A percentile compares a stretch with the other conserved stretches of the same genome.
phyloP scores from a whole-genome alignment of 345 rosid species.

The Rhizophora apiculata region DNA sequence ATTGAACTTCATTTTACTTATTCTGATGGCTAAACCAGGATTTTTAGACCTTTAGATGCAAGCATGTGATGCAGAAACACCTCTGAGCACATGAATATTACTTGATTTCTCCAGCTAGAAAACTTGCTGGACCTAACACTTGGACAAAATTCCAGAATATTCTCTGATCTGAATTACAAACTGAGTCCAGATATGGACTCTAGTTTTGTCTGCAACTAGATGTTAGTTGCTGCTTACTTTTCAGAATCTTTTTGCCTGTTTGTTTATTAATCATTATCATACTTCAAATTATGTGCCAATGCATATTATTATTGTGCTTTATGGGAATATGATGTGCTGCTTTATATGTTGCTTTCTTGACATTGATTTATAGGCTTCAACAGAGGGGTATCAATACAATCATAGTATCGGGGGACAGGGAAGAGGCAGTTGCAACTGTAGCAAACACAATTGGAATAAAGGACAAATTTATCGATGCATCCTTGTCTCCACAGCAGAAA shows the following conservation, averaged over 20 bases:
- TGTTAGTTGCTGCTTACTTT: neutral
- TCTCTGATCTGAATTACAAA: neutral
- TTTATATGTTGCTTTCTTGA: slow-evolving; percentile 15
- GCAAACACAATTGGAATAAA: slow-evolving; percentile 70
- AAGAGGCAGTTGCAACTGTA: slow-evolving; percentile 87
- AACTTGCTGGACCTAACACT: neutral
- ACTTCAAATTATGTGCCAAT: too few species aligned
- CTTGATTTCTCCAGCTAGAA: too few species aligned
- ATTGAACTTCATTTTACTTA: too few species aligned
- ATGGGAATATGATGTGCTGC: slow-evolving; percentile 3
- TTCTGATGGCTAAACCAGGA: too few species aligned
- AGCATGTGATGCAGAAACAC: too few species aligned
- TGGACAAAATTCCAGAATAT: neutral
- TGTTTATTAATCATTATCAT: neutral
- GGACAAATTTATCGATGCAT: slow-evolving; percentile 56
- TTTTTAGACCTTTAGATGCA: too few species aligned
- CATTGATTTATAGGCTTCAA: slow-evolving; percentile 53
- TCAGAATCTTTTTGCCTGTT: neutral
- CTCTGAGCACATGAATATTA: too few species aligned
- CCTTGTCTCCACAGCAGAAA: slow-evolving; percentile 76
- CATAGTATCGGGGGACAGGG: slow-evolving; percentile 92
- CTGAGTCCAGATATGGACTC: neutral
- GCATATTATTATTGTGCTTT: too few species aligned
- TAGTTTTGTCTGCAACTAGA: neutral
- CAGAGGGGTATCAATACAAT: slow-evolving; percentile 75